Base-by-base conservation (phyloP, 2,329 filamentous ascomycete genomes). In the Colletotrichum sp. region DNA sequence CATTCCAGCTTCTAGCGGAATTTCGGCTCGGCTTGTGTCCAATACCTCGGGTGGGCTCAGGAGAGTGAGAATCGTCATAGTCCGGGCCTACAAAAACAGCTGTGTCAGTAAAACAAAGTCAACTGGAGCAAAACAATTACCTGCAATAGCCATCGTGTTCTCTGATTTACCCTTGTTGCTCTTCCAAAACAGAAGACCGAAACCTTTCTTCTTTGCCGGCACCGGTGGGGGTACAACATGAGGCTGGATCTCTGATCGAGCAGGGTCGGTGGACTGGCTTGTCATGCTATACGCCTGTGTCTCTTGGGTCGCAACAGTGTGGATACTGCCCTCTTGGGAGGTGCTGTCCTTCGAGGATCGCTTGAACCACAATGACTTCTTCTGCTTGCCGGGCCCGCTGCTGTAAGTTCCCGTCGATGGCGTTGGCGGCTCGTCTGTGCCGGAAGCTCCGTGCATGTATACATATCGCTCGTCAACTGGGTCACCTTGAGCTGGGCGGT, bases 181-280 rank as follows among this genome's bases (percentile, higher is more conserved):
- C 80, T 90, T 91, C 90, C 89, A 92, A 77, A 92, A 92, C 7
- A 88, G 84, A 18, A 92, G 86, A 34, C 84, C 85, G 76, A 92
- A 91, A 10, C 85, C 85, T 83, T 88, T 89, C 83, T 88, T 91
- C 67, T 81, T 82, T 3, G 81, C 74, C 34, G 78, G 77, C 30
- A 72, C 65, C 36, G 74, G 43, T 10, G 32, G 63, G 21, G 48
- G 60, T 43, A 52, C 18, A 26, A 59, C 34, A 9, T 60, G 43
- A 6, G 34, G 60, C 61, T 70, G 60, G 36, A 36, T 68, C 24
- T 76, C 74, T 18, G 70, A 71, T 52, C 67, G 13, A 79, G 79
- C 7, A 32, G 73, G 75, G 18, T 67, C 73, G 12, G 71, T 77
- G 8, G 75, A 77, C 24, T 72, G 67, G 13, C 75, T 77, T 16